A percentile compares a stretch with the other conserved stretches of the same genome.
Conservation (phyloP, 1,284 basidiomycete species). For the Ceratorhiza oryzae-sativae region DNA sequence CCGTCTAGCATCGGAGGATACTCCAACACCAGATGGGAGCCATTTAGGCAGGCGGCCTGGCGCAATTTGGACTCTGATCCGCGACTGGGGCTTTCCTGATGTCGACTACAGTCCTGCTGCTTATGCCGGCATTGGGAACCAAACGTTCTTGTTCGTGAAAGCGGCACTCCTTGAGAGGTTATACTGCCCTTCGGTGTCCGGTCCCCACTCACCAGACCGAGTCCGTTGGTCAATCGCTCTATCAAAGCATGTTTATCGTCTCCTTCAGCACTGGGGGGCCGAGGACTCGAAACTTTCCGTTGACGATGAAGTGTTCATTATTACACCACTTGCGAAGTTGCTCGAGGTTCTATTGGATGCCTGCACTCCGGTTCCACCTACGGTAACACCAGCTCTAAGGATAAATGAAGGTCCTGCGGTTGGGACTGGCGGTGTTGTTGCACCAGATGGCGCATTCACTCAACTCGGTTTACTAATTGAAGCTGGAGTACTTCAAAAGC, state of each 20-base stretch:
- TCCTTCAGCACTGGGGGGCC: conserved; percentile 1
- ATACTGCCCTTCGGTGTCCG: not conserved
- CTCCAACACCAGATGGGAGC: not conserved
- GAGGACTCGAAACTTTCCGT: no score
- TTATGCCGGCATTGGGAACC: not conserved
- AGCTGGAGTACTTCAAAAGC: not conserved
- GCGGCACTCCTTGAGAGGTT: not conserved
- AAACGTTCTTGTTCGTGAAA: not conserved
- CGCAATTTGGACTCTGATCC: not conserved
- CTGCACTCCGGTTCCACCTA: not conserved
- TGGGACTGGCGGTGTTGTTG: not conserved
- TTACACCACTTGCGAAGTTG: not conserved
- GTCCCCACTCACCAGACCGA: not conserved
- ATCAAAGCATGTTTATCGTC: not conserved
- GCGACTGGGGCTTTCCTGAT: not conserved
- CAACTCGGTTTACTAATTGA: not conserved
- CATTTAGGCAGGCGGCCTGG: not conserved
- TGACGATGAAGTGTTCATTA: conserved; percentile 5
- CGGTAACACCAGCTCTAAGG: not conserved
- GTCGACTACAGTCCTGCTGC: not conserved
- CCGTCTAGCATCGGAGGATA: not conserved
- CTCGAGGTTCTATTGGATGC: not conserved
- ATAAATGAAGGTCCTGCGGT: not conserved
- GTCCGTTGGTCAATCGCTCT: not conserved
- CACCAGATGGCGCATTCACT: not conserved